Percentiles rank a stretch among this genome's conserved stretches.
phyloP scores from a whole-genome alignment of 768 basidiomycete species.

The Trichaptum fuscoviolaceum region DNA sequence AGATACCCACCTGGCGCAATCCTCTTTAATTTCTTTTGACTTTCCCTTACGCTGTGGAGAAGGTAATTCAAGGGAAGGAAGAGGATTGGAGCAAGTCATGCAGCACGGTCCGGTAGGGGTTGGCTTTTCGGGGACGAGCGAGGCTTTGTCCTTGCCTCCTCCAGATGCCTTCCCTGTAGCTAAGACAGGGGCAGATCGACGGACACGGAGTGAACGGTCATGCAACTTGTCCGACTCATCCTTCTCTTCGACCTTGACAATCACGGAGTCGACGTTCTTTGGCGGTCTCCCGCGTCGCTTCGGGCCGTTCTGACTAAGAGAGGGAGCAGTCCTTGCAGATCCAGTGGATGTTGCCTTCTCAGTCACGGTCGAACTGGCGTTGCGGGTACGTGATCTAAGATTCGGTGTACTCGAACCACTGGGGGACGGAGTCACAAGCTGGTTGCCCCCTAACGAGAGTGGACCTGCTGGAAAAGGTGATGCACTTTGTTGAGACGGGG shows the following conservation, averaged over 20 bases:
- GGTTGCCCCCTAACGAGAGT: not conserved
- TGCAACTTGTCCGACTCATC: conserved; percentile 31
- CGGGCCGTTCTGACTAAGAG: conserved; percentile 12
- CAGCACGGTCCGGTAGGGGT: conserved; percentile 54
- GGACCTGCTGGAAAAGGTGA: not conserved
- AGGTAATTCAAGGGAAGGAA: conserved; percentile 52
- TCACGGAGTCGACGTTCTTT: conserved; percentile 19
- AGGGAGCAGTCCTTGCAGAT: not conserved
- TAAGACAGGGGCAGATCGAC: conserved; percentile 16
- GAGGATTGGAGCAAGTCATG: conserved; percentile 60
- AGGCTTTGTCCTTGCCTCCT: conserved; percentile 29
- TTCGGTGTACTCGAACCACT: not conserved
- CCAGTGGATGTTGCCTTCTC: not conserved
- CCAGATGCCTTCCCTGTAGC: conserved; percentile 9
- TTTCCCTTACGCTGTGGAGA: conserved; percentile 51
- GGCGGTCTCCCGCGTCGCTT: not conserved
- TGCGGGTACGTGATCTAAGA: not conserved
- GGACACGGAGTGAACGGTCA: conserved; percentile 18
- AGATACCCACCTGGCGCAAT: conserved; percentile 62
- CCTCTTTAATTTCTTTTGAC: conserved; percentile 36
- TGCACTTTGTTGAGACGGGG: not conserved
- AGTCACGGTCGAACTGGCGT: not conserved
- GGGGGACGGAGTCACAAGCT: not conserved
- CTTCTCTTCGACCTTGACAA: conserved; percentile 39
- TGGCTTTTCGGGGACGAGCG: conserved; percentile 58